Percentiles rank a stretch among this genome's conserved stretches.
Evolutionary conservation across 139 green algal species (phyloP).

Genomic region (Chlorella sp.): DNA sequence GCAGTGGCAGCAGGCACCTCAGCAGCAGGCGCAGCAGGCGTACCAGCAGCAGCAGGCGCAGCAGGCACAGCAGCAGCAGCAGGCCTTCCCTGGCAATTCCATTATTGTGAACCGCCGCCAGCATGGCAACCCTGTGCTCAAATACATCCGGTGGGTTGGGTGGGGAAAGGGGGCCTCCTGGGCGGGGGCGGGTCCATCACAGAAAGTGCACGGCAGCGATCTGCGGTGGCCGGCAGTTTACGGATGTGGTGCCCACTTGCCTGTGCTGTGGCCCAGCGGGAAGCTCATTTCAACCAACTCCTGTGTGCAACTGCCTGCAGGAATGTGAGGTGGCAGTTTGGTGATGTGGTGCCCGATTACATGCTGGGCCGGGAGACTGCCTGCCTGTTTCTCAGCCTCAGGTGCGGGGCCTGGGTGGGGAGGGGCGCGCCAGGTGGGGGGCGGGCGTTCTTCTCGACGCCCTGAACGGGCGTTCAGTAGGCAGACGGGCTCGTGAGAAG

Average conservation of each 20-base stretch:
- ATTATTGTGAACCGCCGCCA: constrained; percentile 84
- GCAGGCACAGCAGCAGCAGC: constrained; percentile 2
- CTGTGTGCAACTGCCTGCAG: not conserved
- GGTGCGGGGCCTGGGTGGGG: constrained; percentile 50
- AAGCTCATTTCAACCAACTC: too few species aligned
- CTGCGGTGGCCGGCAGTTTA: not conserved
- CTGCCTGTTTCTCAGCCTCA: constrained; percentile 84
- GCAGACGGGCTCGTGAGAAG: too few species aligned
- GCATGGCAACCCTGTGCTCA: constrained; percentile 90
- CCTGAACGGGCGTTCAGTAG: too few species aligned
- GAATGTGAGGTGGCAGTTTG: constrained; percentile 87
- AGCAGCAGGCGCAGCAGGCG: not conserved
- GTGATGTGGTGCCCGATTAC: constrained; percentile 89
- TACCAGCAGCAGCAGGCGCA: not conserved
- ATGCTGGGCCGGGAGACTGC: constrained; percentile 66
- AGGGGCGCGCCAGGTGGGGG: too few species aligned
- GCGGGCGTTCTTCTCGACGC: too few species aligned
- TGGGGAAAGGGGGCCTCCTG: not conserved
- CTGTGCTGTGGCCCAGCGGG: not conserved
- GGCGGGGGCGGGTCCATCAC: not conserved
- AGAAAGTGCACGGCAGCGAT: not conserved
- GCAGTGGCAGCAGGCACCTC: not conserved
- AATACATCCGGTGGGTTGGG: constrained; percentile 68
- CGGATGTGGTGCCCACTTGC: not conserved
- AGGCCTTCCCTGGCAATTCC: constrained; percentile 59